phyloP scores from a whole-genome alignment of 1,284 basidiomycete species.

The Puccinia novopanici region DNA sequence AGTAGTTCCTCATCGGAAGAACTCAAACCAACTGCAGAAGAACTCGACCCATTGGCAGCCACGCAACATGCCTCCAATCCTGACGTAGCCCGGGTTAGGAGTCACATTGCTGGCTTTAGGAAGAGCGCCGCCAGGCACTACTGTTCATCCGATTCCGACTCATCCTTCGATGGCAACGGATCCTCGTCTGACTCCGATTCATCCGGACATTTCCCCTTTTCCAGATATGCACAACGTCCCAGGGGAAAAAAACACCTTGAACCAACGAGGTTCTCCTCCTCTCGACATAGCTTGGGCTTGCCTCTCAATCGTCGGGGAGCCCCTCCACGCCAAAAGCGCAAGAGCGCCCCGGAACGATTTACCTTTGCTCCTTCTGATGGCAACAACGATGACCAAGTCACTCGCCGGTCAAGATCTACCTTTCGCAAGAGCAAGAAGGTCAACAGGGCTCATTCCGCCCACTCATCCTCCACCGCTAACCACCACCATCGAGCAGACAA shows the following conservation, averaged over 20 bases:
- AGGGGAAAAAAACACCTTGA: too few relatives aligned
- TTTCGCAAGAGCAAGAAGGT: neutral
- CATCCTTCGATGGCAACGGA: neutral
- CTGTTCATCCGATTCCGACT: conserved; percentile 4
- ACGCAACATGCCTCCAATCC: neutral
- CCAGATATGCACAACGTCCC: neutral
- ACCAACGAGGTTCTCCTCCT: neutral
- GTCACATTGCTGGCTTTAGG: conserved; percentile 30
- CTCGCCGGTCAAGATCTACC: neutral
- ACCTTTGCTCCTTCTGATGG: neutral
- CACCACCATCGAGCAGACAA: neutral
- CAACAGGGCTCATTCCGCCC: neutral
- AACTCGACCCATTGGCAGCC: neutral
- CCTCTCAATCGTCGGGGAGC: neutral
- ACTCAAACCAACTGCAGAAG: neutral
- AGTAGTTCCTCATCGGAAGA: neutral
- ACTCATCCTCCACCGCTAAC: neutral
- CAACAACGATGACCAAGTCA: neutral
- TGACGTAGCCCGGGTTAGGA: conserved; percentile 12
- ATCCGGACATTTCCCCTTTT: neutral
- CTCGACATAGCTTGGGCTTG: neutral
- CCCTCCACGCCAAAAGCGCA: neutral
- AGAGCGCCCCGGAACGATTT: neutral
- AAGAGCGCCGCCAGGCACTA: conserved; percentile 29
- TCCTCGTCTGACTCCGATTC: neutral